Percentiles rank a stretch among this genome's conserved stretches.
phyloP scores from a whole-genome alignment of 345 rosid species.

The Durio zibethinus region DNA sequence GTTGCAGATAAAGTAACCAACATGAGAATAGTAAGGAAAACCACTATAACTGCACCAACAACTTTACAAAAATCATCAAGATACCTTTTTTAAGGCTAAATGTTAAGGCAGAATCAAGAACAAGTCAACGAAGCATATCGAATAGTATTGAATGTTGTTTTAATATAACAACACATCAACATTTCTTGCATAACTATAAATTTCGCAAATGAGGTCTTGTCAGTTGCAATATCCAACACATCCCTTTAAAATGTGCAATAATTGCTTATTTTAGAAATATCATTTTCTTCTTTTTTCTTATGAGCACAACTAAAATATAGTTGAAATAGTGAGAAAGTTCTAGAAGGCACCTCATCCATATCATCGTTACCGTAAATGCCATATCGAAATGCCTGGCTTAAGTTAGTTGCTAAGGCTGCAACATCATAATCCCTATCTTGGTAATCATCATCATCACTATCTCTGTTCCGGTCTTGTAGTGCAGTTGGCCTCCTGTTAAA shows the following conservation, averaged over 20 bases:
- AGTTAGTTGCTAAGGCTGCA: slow-evolving; percentile 85
- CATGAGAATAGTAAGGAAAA: neutral
- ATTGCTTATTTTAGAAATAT: neutral
- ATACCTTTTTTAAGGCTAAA: neutral
- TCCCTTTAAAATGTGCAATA: neutral
- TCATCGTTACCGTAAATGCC: slow-evolving; percentile 80
- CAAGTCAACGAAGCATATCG: neutral
- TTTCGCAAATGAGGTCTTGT: neutral
- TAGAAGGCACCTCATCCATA: slow-evolving; percentile 63
- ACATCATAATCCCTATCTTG: slow-evolving; percentile 96
- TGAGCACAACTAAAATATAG: neutral
- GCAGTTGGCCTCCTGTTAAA: slow-evolving; percentile 83
- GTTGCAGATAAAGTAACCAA: neutral
- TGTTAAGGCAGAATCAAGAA: neutral
- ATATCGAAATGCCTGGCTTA: slow-evolving; percentile 89
- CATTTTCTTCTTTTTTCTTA: neutral
- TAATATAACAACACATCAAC: neutral
- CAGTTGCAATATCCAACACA: neutral
- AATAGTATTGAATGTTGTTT: neutral
- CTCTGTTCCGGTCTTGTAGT: slow-evolving; percentile 72
- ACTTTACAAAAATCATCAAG: neutral
- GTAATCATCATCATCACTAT: slow-evolving; percentile 91
- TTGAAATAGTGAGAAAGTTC: slow-evolving; percentile 11
- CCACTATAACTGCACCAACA: neutral
- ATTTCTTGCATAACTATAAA: neutral